Base-by-base conservation (phyloP, 768 basidiomycete genomes). In the Leccinum variicolor region DNA sequence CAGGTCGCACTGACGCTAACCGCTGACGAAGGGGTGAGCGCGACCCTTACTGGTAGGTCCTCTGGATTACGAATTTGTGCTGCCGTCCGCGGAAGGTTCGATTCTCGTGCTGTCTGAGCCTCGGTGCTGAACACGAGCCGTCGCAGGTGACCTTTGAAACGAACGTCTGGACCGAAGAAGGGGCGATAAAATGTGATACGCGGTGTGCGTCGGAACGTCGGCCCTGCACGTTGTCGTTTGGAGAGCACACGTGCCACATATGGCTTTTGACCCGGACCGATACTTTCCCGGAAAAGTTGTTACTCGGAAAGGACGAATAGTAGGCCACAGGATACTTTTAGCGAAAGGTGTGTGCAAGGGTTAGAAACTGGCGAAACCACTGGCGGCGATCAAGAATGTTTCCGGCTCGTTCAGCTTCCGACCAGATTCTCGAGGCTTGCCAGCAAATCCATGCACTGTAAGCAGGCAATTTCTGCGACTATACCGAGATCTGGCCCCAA, bases 241-340 rank as follows among this genome's bases (percentile, higher is more conserved):
- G 63, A 56, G 13, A 61, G 50, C 8, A 65, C 63, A 15, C 52
- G 25, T 31, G 28, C 34, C 34, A 50, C 61, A 53, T 50, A 33
- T 55, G 59, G 14, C 59, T 59, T 13, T 45, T 41, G 39, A 41
- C 39, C 41, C 53, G 4, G 46, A 57, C 6, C 50, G 19, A 17
- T 53, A 53, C 34, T 53, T 53, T 21, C 5, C 46, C 29, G 59
- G 55, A 3, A 64, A 66, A 26, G 54, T 64, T 19, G 46, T 54
- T 15, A 6, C 53, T 17, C 41, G 57, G 36, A 41, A 64, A 43
- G 34, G 53, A 19, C n/a, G 39, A 19, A 19, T 19, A 39, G 17
- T 36, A 41, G 39, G n/a, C 39, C 39, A 11, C 39, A 4, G 46
- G 45, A 31, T 14, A 53, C 50, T 36, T 64, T 31, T 28, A 65